Percentiles rank a stretch among this genome's conserved stretches.
These are phyloP conservation scores for Phytopythium vexans DNA, from an alignment of 352 stramenopile species.

Conservation along the genomic window DNA sequence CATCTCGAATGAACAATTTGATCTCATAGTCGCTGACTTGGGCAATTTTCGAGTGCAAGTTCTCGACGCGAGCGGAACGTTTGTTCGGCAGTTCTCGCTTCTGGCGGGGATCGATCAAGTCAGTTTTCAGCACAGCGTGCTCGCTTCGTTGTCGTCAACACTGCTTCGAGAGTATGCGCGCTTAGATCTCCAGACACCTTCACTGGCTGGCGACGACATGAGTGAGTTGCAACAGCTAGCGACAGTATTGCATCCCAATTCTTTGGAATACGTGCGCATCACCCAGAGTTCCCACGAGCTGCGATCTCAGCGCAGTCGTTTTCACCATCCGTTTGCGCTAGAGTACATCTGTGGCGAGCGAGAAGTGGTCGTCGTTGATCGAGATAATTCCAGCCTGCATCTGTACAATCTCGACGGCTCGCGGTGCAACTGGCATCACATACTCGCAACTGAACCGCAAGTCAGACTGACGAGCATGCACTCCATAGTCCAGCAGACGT, in stretches of 20 bases:
- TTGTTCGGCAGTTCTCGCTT: slow-evolving; percentile 48
- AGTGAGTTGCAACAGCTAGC: slow-evolving; percentile 29
- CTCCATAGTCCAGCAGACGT: background rate
- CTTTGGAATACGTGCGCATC: slow-evolving; percentile 30
- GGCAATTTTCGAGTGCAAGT: slow-evolving; percentile 72
- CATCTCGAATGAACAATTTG: slow-evolving; percentile 66
- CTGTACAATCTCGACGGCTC: slow-evolving; percentile 55
- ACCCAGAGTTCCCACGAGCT: slow-evolving; percentile 24
- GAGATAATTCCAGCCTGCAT: slow-evolving; percentile 43
- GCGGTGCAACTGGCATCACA: slow-evolving; percentile 29
- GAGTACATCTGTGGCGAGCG: slow-evolving; percentile 25
- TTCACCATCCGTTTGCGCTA: slow-evolving; percentile 47
- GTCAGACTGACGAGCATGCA: slow-evolving; percentile 6
- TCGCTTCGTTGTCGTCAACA: slow-evolving; percentile 19
- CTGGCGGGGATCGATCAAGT: slow-evolving; percentile 41
- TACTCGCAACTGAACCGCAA: slow-evolving; percentile 12
- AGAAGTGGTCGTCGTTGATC: slow-evolving; percentile 46
- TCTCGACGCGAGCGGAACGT: slow-evolving; percentile 52
- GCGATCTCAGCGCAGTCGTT: slow-evolving; percentile 21
- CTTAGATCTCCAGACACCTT: slow-evolving; percentile 14
- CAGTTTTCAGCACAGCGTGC: slow-evolving; percentile 29
- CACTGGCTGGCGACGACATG: slow-evolving; percentile 26
- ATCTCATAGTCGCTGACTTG: slow-evolving; percentile 57
- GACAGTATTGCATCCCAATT: slow-evolving; percentile 37
- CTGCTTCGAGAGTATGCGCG: slow-evolving; percentile 29